phyloP scores from a whole-genome alignment of 352 stramenopile genomes.

The Phytophthora pseudosyringae region DNA sequence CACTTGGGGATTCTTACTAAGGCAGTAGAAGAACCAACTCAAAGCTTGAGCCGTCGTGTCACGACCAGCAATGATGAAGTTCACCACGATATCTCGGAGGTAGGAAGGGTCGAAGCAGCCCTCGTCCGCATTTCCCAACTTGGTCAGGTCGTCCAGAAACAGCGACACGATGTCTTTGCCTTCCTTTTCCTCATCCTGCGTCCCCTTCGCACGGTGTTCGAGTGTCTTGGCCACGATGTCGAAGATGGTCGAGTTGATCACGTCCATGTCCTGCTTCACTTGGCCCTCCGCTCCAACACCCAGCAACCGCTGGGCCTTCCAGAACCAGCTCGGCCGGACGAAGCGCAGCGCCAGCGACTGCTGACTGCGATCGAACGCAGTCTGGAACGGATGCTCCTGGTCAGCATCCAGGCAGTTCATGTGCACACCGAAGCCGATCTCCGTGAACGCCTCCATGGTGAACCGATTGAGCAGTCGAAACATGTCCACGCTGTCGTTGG shows the following conservation, averaged over 20 bases:
- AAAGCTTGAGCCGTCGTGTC: slow-evolving; percentile 81
- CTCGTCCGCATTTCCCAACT: slow-evolving; percentile 12
- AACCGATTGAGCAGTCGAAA: slow-evolving; percentile 51
- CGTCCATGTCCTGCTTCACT: slow-evolving; percentile 41
- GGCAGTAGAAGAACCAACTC: slow-evolving; percentile 75
- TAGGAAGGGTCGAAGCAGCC: slow-evolving; percentile 45
- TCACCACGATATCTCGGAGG: slow-evolving; percentile 79
- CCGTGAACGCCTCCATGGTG: slow-evolving; percentile 58
- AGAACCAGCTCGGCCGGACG: slow-evolving; percentile 47
- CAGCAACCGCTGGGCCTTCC: slow-evolving; percentile 49
- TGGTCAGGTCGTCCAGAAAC: slow-evolving; percentile 46
- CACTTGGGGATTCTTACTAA: slow-evolving; percentile 58
- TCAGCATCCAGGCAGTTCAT: slow-evolving; percentile 49
- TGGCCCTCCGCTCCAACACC: slow-evolving; percentile 41
- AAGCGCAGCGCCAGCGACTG: slow-evolving; percentile 40
- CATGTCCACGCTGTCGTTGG: slow-evolving; percentile 40
- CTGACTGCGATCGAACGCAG: slow-evolving; percentile 52
- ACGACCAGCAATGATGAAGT: slow-evolving; percentile 81
- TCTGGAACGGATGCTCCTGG: slow-evolving; percentile 57
- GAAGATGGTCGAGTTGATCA: slow-evolving; percentile 59
- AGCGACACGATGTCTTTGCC: slow-evolving; percentile 54
- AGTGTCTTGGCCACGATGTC: slow-evolving; percentile 51
- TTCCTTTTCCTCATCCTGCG: slow-evolving; percentile 3
- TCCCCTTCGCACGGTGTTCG: slow-evolving; percentile 13
- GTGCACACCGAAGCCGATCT: slow-evolving; percentile 62